Evolutionary conservation across 2,329 filamentous ascomycete genomes (phyloP).

Genomic region (Blastomyces parvus): DNA sequence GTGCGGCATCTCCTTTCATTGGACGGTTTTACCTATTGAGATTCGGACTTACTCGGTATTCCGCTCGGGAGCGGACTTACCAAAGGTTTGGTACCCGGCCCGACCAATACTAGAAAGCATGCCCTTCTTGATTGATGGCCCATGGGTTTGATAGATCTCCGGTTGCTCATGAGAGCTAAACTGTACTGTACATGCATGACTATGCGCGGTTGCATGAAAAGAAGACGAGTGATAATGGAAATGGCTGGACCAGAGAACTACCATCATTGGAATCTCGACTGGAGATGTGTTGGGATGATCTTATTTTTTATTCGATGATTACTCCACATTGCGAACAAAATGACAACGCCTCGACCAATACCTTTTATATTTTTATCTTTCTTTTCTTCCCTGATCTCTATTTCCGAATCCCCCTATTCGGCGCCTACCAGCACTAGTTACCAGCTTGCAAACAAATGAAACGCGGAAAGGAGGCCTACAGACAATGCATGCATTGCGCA

Average conservation of each 20-base stretch:
- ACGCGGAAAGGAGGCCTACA: background rate
- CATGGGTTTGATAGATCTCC: background rate
- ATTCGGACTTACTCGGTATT: background rate
- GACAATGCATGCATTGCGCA: background rate
- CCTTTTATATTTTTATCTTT: background rate
- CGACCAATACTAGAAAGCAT: background rate
- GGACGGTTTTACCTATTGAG: background rate
- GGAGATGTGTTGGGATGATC: background rate
- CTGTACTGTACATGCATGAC: background rate
- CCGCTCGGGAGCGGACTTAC: background rate
- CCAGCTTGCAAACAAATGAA: background rate
- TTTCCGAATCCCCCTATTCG: background rate
- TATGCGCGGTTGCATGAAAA: background rate
- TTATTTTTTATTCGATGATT: background rate
- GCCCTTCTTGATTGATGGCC: background rate
- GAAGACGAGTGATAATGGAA: background rate
- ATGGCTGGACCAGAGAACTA: background rate
- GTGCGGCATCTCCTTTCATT: background rate
- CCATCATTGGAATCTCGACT: background rate
- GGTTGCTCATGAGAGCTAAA: background rate
- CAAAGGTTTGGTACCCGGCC: background rate
- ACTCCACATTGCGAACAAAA: background rate
- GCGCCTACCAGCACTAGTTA: no score
- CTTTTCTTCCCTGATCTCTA: background rate
- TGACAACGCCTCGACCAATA: background rate